Percentiles rank a stretch among this genome's conserved stretches.
Conservation (phyloP, 768 basidiomycete genomes). For the Thelephora aurantiotincta region DNA sequence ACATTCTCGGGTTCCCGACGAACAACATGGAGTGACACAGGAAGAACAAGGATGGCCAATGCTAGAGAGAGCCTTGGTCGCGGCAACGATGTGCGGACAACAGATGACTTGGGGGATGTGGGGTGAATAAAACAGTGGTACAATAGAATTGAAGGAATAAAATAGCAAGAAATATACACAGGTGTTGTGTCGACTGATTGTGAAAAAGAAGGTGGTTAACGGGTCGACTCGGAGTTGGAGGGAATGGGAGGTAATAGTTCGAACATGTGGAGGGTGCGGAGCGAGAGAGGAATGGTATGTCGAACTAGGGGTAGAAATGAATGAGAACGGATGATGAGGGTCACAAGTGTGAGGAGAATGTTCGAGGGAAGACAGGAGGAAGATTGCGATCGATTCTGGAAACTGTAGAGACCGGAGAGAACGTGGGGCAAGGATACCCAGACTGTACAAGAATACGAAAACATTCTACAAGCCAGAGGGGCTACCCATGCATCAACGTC, state of each 20-base stretch:
- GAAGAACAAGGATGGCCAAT: conserved; percentile 19
- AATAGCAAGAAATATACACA: conserved; percentile 11
- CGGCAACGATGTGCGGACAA: no score
- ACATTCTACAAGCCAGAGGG: conserved; percentile 9
- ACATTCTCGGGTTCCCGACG: neutral
- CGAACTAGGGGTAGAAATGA: conserved; percentile 29
- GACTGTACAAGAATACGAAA: conserved; percentile 15
- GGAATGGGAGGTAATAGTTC: conserved; percentile 16
- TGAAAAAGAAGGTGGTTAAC: conserved; percentile 24
- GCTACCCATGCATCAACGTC: no score
- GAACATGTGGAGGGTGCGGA: conserved; percentile 11
- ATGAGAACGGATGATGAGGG: conserved; percentile 23
- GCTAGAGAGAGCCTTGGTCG: conserved; percentile 11
- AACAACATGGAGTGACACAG: conserved; percentile 6
- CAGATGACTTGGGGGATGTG: neutral
- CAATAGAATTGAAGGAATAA: conserved; percentile 64
- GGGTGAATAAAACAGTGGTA: conserved; percentile 38
- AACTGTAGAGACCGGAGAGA: conserved; percentile 10
- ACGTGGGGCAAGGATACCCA: conserved; percentile 9
- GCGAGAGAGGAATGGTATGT: conserved; percentile 24
- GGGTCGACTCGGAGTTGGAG: conserved; percentile 35
- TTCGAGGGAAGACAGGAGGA: no score
- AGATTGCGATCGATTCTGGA: neutral
- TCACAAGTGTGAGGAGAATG: conserved; percentile 12
- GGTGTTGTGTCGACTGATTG: conserved; percentile 20